Evolutionary conservation across 495 filamentous ascomycete species (phyloP), one percentile per base, ranked within the genome.

Genomic region (Aspergillus kassunensis): DNA sequence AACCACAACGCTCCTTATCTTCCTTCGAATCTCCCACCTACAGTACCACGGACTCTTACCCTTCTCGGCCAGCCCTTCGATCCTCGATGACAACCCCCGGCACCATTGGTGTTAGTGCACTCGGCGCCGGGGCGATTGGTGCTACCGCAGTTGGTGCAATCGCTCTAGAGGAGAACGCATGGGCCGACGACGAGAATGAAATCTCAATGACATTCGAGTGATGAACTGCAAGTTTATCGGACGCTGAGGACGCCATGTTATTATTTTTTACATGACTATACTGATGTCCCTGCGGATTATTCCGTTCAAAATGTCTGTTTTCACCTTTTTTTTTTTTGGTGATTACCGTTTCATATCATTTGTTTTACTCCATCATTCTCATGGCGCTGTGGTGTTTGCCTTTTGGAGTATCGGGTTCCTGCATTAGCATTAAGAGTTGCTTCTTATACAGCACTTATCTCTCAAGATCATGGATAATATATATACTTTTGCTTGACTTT

Each of bases 151-250:
- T 65, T 44, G 62, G 67, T 53, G 49, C 70, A 57, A 55, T 82
- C 66, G 56, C 72, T 33, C 65, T 77, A 27, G 86, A 72, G 56
- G 83, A 74, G 39, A 90, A 96, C 69, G 88, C 89, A 8, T 96
- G 91, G 91, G 86, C 83, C 0, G 88, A 92, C 40, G 87, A 88
- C 19, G 65, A 74, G 35, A 78, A 63, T 29, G 78, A 82, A 52
- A 72, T 85, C 33, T 71, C 72, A 29, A 78, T 85, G 77, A 80
- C 74, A 12, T 85, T 84, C 65, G 78, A 77, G 62, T 79, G 65
- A 70, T 36, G 35, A 53, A 24, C 41, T 36, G 49, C 54, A 42
- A 56, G 15, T 49, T 49, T 45, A 31, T 8, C 13, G 30, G 30
- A 33, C 30, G 30, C 30, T n/a, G n/a, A n/a, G 24, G 24, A 27